Conservation (phyloP, 768 basidiomycete species). For the Agaricus subrufescens region DNA sequence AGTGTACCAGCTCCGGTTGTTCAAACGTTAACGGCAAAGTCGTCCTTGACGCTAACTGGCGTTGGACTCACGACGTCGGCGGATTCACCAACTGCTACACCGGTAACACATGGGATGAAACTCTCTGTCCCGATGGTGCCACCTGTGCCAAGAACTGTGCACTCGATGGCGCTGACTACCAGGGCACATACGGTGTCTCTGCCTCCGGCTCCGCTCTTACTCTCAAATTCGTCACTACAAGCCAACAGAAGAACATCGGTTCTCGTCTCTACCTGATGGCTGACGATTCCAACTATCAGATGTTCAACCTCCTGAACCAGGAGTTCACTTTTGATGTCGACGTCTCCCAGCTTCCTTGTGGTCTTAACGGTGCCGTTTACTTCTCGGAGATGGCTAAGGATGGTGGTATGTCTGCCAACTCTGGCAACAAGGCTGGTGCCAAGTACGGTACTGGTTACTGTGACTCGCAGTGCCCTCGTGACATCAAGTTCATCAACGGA, state of each 20-base stretch:
- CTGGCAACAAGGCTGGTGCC: slow-evolving; percentile 11
- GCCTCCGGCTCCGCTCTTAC: slow-evolving; percentile 10
- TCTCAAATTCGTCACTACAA: slow-evolving; percentile 11
- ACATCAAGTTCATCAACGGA: slow-evolving; percentile 12
- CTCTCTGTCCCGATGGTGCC: slow-evolving; percentile 3
- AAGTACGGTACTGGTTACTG: slow-evolving; percentile 13
- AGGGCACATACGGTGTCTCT: slow-evolving; percentile 10
- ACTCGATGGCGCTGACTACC: slow-evolving; percentile 11
- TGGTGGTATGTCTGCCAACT: slow-evolving; percentile 5
- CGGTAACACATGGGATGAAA: slow-evolving; percentile 9
- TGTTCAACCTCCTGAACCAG: slow-evolving; percentile 10
- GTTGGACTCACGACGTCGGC: slow-evolving; percentile 7
- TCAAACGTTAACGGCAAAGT: slow-evolving; percentile 5
- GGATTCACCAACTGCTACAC: slow-evolving; percentile 11
- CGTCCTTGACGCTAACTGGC: slow-evolving; percentile 11
- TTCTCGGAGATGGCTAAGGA: slow-evolving; percentile 12
- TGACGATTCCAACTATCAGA: slow-evolving; percentile 10
- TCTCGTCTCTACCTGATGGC: slow-evolving; percentile 12
- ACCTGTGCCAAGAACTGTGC: slow-evolving; percentile 8
- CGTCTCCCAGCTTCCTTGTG: slow-evolving; percentile 12
- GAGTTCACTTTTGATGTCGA: slow-evolving; percentile 14
- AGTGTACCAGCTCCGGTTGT: slow-evolving; percentile 7
- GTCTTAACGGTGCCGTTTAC: slow-evolving; percentile 12
- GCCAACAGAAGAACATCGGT: slow-evolving; percentile 8
- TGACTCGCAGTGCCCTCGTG: slow-evolving; percentile 11